Percentiles rank a stretch among this genome's conserved stretches.
Conservation (phyloP, 331 rosid species). For the Phaseolus coccineus region DNA sequence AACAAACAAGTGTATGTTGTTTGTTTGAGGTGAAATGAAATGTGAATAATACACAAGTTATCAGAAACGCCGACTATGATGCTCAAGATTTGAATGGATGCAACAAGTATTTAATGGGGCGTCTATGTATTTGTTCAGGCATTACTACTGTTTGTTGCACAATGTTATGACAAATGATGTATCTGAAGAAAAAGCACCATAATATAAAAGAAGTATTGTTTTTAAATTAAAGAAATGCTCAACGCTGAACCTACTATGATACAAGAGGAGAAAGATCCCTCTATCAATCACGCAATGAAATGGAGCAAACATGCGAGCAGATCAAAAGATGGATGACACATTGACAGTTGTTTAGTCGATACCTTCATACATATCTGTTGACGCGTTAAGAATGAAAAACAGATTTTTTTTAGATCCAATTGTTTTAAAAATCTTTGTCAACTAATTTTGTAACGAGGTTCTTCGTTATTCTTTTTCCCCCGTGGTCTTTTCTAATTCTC, state of each 20-base stretch:
- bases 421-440: background rate
- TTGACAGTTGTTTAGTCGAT: background rate
- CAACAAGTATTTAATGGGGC: background rate
- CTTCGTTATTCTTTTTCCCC: background rate
- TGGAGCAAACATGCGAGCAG: background rate
- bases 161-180: background rate
- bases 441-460: background rate
- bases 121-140: constrained; percentile 5
- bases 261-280: background rate
- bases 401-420: no score
- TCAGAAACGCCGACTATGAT: constrained; percentile 23
- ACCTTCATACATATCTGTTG: background rate
- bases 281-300: background rate
- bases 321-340: background rate
- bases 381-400: background rate
- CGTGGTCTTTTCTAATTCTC: background rate
- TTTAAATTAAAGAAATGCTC: background rate
- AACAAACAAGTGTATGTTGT: constrained; percentile 28
- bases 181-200: background rate
- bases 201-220: background rate
- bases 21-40: constrained; percentile 29
- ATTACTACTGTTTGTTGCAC: background rate
- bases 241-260: background rate
- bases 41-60: background rate
- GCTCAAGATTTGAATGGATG: constrained; percentile 1